These are phyloP conservation scores for Salix koriyanagi DNA, from an alignment of 345 rosid genomes.

Conservation along the genomic window DNA sequence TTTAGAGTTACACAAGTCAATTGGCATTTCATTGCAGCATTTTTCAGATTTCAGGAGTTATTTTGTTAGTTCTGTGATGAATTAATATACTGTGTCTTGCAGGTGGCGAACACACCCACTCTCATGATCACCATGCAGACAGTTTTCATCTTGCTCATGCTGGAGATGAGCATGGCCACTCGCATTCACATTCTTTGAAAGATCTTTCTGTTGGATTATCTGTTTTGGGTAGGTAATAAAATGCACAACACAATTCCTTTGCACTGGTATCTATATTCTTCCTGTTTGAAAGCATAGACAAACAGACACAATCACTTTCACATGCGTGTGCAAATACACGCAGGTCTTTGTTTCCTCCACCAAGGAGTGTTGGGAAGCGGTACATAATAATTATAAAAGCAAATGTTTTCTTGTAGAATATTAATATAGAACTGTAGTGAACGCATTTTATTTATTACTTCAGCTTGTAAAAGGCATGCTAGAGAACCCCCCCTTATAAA, in stretches of 20 bases:
- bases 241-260: neutral
- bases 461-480: no score
- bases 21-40: neutral
- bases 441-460: no score
- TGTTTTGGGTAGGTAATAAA: constrained; percentile 55
- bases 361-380: no score
- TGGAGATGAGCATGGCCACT: constrained; percentile 40
- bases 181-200: constrained; percentile 63
- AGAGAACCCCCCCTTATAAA: no score
- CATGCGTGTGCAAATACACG: neutral
- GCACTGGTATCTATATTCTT: neutral
- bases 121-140: constrained; percentile 51
- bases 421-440: no score
- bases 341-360: neutral
- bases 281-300: neutral
- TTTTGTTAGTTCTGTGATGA: constrained; percentile 4
- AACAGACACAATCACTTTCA: neutral
- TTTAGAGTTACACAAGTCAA: neutral
- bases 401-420: no score
- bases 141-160: constrained; percentile 41
- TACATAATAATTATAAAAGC: no score
- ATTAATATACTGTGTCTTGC: constrained; percentile 23
- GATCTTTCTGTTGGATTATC: constrained; percentile 90
- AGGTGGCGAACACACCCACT: constrained; percentile 86
- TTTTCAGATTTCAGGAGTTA: neutral